phyloP scores from a whole-genome alignment of 2,329 filamentous ascomycete genomes.

The Piedraia hortae region DNA sequence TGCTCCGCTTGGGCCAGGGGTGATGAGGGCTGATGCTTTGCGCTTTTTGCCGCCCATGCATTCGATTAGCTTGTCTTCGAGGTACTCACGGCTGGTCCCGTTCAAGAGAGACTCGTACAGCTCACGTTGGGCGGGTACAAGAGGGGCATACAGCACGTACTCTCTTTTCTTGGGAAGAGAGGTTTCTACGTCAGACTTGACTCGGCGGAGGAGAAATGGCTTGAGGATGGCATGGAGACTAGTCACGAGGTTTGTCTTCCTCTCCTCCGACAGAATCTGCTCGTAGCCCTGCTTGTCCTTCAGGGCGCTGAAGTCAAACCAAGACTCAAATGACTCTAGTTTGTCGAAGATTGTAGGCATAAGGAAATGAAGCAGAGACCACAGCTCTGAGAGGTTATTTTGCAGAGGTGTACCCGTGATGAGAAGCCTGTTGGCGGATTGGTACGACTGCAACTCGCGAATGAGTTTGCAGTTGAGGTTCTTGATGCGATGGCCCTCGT shows the following conservation, averaged over 20 bases:
- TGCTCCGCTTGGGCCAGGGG: slow-evolving; percentile 17
- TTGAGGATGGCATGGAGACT: slow-evolving; percentile 86
- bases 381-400: slow-evolving; percentile 83
- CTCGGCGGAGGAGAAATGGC: slow-evolving; percentile 58
- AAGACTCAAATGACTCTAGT: slow-evolving; percentile 73
- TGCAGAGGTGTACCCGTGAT: slow-evolving; percentile 90
- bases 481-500: slow-evolving; percentile 92
- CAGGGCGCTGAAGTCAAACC: slow-evolving; percentile 91
- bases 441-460: slow-evolving; percentile 63
- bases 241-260: slow-evolving; percentile 49
- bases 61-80: slow-evolving; percentile 54
- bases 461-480: slow-evolving; percentile 87
- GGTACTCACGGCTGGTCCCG: slow-evolving; percentile 22
- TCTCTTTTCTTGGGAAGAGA: slow-evolving; percentile 88
- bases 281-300: slow-evolving; percentile 57
- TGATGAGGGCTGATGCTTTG: slow-evolving; percentile 42
- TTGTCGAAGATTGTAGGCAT: slow-evolving; percentile 82
- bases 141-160: slow-evolving; percentile 79
- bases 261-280: slow-evolving; percentile 51
- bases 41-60: slow-evolving; percentile 33
- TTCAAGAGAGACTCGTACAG: slow-evolving; percentile 52
- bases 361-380: slow-evolving; percentile 83
- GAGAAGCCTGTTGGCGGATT: slow-evolving; percentile 66
- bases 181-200: slow-evolving; percentile 82
- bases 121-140: slow-evolving; percentile 75